Evolutionary conservation across 305 asterid genomes (phyloP).

Genomic region (Fraxinus greggii): DNA sequence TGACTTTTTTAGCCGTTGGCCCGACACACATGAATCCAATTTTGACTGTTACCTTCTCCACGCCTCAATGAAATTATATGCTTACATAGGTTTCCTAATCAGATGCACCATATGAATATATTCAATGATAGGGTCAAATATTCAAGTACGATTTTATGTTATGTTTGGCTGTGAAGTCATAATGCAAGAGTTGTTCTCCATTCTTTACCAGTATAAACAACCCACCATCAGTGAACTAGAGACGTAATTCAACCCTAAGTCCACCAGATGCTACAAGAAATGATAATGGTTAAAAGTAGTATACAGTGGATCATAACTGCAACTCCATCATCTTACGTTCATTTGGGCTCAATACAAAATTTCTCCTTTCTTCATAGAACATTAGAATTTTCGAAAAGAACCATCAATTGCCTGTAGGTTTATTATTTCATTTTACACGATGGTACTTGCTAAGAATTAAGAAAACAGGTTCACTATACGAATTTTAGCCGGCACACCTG

Average conservation of each 20-base stretch:
- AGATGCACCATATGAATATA: background rate
- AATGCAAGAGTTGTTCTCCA: background rate
- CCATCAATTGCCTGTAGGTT: background rate
- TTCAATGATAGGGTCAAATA: background rate
- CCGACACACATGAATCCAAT: background rate
- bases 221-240: background rate
- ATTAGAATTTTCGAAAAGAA: background rate
- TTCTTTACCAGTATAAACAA: background rate
- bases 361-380: background rate
- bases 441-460: background rate
- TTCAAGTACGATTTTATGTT: background rate
- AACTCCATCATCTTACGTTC: background rate
- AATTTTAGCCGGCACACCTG: background rate
- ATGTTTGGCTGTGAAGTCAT: background rate
- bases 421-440: background rate
- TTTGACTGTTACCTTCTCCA: background rate
- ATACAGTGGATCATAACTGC: background rate
- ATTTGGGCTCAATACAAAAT: background rate
- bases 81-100: background rate
- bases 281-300: background rate
- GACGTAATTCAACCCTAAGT: background rate
- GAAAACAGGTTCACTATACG: background rate
- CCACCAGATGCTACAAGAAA: background rate
- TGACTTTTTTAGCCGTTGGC: background rate
- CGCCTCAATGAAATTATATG: background rate